These are phyloP conservation scores for Fraxinus velutina DNA, from an alignment of 305 asterid genomes.

Conservation along the genomic window DNA sequence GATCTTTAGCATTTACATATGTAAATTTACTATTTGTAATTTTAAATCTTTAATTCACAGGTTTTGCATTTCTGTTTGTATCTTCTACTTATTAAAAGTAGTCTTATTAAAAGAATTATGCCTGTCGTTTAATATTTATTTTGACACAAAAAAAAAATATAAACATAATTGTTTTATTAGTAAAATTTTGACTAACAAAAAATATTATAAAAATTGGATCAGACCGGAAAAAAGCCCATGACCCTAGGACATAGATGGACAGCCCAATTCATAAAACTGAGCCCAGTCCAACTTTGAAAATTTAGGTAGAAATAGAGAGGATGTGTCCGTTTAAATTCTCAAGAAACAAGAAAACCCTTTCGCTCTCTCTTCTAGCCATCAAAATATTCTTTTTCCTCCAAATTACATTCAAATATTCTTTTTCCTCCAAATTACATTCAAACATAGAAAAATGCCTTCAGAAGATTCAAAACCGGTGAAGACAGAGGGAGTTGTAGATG, in stretches of 20 bases:
- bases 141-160: background rate
- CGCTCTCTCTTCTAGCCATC: background rate
- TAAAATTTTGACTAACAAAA: background rate
- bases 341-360: background rate
- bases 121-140: background rate
- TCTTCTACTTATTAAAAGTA: background rate
- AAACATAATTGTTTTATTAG: background rate
- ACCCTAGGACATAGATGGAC: background rate
- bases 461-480: constrained; percentile 38
- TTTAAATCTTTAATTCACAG: background rate
- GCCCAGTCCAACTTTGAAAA: background rate
- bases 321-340: background rate
- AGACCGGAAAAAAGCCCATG: background rate
- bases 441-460: constrained; percentile 34
- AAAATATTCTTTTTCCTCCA: constrained; percentile 1
- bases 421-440: constrained; percentile 1
- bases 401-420: constrained; percentile 6
- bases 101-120: background rate
- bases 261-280: background rate
- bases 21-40: background rate
- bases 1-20: background rate
- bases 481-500: constrained; percentile 43
- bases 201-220: background rate
- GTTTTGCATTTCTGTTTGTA: background rate
- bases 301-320: background rate